A percentile compares a stretch with the other conserved stretches of the same genome.
These are phyloP conservation scores for Microstegium vimineum DNA, from an alignment of 176 grass and related monocot species.

Conservation along the genomic window DNA sequence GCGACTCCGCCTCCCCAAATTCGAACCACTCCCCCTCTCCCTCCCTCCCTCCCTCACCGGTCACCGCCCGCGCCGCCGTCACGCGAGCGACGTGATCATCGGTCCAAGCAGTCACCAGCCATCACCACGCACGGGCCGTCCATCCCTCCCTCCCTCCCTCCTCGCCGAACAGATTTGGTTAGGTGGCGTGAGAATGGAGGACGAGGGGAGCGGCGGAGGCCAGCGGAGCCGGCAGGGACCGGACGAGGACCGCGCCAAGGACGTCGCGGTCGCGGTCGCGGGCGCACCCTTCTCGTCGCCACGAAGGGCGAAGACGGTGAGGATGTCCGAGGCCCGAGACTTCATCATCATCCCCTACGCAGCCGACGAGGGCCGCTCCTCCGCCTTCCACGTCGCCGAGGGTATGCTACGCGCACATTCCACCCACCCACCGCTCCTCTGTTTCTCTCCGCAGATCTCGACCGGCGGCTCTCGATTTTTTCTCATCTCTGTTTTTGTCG, in stretches of 20 bases:
- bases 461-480: background rate
- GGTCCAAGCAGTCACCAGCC: no score
- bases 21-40: background rate
- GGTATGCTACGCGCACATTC: no score
- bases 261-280: no score
- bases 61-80: background rate
- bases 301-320: conserved; percentile 38
- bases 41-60: accelerated
- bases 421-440: no score
- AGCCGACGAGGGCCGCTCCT: no score
- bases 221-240: no score
- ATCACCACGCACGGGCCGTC: background rate
- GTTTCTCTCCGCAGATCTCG: background rate
- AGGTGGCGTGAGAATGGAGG: background rate
- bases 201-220: no score
- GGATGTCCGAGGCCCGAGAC: conserved; percentile 35
- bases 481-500: background rate
- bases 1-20: background rate
- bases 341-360: conserved; percentile 26
- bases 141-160: no score
- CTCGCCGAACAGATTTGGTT: no score
- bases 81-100: background rate
- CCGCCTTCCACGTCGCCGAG: background rate
- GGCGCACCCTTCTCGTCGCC: background rate
- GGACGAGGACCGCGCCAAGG: background rate